phyloP scores from a whole-genome alignment of 306 rosid genomes.

The Ormosia semicastrata region DNA sequence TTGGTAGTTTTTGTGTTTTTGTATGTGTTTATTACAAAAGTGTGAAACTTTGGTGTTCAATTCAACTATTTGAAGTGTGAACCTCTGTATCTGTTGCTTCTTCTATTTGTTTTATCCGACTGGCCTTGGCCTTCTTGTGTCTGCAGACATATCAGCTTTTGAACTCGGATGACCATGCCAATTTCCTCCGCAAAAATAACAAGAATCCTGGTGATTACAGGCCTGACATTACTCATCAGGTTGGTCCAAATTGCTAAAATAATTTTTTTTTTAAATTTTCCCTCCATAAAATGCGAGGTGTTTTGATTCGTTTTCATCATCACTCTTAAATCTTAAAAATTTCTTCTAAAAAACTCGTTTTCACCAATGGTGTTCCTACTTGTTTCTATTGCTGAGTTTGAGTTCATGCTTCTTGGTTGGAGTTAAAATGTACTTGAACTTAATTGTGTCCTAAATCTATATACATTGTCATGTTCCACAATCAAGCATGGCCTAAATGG shows the following conservation, averaged over 20 bases:
- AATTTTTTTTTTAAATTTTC: too few species aligned
- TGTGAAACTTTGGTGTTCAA: neutral
- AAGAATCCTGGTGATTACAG: slow-evolving; percentile 79
- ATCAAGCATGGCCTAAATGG: neutral
- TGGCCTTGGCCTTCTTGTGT: neutral
- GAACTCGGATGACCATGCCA: slow-evolving; percentile 79
- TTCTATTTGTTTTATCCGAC: too few species aligned
- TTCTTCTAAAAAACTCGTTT: neutral
- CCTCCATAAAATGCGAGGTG: neutral
- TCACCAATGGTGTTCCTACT: too few species aligned
- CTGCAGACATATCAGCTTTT: slow-evolving; percentile 71
- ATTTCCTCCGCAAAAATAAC: slow-evolving; percentile 59
- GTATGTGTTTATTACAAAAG: neutral
- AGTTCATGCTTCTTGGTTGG: neutral
- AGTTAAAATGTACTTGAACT: too few species aligned
- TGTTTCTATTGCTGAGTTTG: neutral
- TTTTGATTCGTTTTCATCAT: neutral
- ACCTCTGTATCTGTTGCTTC: too few species aligned
- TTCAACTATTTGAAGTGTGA: neutral
- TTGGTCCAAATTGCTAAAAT: neutral
- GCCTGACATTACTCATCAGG: slow-evolving; percentile 92
- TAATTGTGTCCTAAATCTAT: neutral
- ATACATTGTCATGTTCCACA: neutral
- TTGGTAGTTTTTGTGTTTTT: neutral
- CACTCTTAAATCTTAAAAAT: neutral